A percentile compares a stretch with the other conserved stretches of the same genome.
phyloP scores from a whole-genome alignment of 2,329 filamentous ascomycete genomes.

The Volutella citrinella region DNA sequence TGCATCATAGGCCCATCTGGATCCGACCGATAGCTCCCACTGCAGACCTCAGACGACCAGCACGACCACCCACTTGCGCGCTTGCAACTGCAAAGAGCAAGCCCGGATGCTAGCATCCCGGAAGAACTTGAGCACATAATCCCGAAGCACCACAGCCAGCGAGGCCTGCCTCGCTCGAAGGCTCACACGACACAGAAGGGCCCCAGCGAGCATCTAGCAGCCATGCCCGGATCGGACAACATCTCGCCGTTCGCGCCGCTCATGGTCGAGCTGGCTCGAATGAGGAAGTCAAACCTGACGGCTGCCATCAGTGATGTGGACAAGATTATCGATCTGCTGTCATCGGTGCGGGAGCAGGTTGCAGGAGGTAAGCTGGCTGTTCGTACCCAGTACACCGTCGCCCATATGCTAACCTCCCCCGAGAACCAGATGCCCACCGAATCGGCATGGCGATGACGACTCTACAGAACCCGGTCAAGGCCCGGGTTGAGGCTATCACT shows the following conservation, averaged over 20 bases:
- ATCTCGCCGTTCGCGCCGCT: conserved; percentile 54
- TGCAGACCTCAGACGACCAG: no score
- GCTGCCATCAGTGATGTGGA: conserved; percentile 78
- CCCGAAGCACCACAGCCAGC: no score
- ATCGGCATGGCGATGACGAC: conserved; percentile 75
- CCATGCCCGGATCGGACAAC: no score
- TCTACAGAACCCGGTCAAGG: conserved; percentile 81
- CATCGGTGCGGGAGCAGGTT: conserved; percentile 69
- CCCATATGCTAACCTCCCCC: conserved; percentile 11
- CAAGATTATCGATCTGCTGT: conserved; percentile 74
- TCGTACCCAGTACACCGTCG: neutral
- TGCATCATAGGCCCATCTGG: no score
- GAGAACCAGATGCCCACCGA: conserved; percentile 46
- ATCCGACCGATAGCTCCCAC: no score
- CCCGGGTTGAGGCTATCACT: conserved; percentile 75
- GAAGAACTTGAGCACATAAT: no score
- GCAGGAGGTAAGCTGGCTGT: conserved; percentile 53
- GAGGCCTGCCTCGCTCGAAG: no score
- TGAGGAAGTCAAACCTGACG: conserved; percentile 65
- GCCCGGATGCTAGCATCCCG: no score
- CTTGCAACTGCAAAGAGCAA: no score
- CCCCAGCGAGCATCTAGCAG: no score
- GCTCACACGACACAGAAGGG: no score
- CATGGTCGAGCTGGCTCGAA: conserved; percentile 70
- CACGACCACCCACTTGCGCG: no score